Evolutionary conservation across 768 basidiomycete genomes (phyloP), one percentile per base, ranked within the genome.

Genomic region (Pisolithus marmoratus): DNA sequence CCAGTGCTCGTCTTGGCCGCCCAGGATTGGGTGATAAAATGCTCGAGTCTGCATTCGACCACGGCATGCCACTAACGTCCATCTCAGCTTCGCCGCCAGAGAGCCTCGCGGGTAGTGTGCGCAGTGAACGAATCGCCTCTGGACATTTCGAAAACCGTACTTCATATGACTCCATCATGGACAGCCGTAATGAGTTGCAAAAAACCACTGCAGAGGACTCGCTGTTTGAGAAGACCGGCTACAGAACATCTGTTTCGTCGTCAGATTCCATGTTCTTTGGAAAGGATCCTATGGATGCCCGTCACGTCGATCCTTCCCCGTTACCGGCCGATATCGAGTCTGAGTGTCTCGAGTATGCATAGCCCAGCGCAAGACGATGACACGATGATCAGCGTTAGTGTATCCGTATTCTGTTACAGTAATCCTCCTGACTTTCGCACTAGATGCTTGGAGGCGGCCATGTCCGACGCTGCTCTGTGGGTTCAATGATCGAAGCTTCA

Each of bases 21-120:
- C 90, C 90, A 2, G 87, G 83, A 3, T 63, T 91, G 4, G 89
- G 90, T 1, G 90, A 92, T 66, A 92, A 90, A 76, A 92, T 92
- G 90, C 87, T 92, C 55, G 83, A 86, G 36, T 82, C 74, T 29
- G 76, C 69, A 12, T 64, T 58, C 7, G 80, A 80, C 34, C 75
- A 73, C 44, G 78, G 75, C 2, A 73, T 77, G 53, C 79, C 84
- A 0, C 72, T 90, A 24, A 63, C 74, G 0, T 71, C 85, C 0
- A 87, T 90, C 54, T 78, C 83, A 1, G 84, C 79, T 0, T 88
- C 87, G 0, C 85, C 87, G 1, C 63, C 76, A 0, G 77, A 76
- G 43, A 78, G 77, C 49, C 60, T 65, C 12, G 52, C 60, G 23
- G 57, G 59, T 8, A 58, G 57, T 26, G 2, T 51, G 15, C 47